phyloP scores from a whole-genome alignment of 2,329 filamentous ascomycete species.

The Neoarthrinium moseri region DNA sequence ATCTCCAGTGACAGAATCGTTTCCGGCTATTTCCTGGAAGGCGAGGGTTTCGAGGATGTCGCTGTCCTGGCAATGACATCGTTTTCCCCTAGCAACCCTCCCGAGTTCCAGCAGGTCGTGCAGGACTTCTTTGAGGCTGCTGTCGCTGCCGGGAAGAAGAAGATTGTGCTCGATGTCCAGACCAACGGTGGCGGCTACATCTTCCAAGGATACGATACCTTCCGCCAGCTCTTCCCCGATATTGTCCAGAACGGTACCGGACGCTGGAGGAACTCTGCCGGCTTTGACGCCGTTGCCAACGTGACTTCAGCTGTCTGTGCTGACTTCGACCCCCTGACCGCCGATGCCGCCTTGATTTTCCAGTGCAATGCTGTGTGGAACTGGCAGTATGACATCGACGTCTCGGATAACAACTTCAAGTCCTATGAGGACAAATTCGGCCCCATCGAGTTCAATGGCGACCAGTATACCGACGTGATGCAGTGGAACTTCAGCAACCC shows the following conservation, averaged over 20 bases:
- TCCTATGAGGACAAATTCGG: slow-evolving; percentile 45
- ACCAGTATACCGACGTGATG: slow-evolving; percentile 53
- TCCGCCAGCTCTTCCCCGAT: slow-evolving; percentile 52
- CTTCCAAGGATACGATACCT: slow-evolving; percentile 53
- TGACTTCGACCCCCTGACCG: slow-evolving; percentile 24
- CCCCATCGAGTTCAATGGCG: slow-evolving; percentile 40
- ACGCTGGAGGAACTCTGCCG: slow-evolving; percentile 35
- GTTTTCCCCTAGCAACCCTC: slow-evolving; percentile 23
- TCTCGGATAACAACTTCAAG: slow-evolving; percentile 47
- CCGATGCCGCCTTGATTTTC: slow-evolving; percentile 25
- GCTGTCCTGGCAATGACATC: slow-evolving; percentile 29
- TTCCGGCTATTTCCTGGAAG: slow-evolving; percentile 31
- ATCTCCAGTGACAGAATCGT: slow-evolving; percentile 25
- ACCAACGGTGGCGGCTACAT: slow-evolving; percentile 56
- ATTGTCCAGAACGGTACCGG: slow-evolving; percentile 38
- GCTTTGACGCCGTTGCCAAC: slow-evolving; percentile 35
- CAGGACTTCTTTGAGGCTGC: slow-evolving; percentile 29
- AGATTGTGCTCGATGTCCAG: slow-evolving; percentile 54
- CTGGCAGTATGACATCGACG: slow-evolving; percentile 48
- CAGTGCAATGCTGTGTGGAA: slow-evolving; percentile 52
- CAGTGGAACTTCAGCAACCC: slow-evolving; percentile 49
- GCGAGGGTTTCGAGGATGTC: slow-evolving; percentile 28
- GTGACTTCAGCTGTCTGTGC: slow-evolving; percentile 25
- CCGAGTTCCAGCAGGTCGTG: slow-evolving; percentile 29
- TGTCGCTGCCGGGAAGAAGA: slow-evolving; percentile 50